Base-by-base conservation (phyloP, 805 yeast genomes). In the Groenewaldozyma tartarivorans region DNA sequence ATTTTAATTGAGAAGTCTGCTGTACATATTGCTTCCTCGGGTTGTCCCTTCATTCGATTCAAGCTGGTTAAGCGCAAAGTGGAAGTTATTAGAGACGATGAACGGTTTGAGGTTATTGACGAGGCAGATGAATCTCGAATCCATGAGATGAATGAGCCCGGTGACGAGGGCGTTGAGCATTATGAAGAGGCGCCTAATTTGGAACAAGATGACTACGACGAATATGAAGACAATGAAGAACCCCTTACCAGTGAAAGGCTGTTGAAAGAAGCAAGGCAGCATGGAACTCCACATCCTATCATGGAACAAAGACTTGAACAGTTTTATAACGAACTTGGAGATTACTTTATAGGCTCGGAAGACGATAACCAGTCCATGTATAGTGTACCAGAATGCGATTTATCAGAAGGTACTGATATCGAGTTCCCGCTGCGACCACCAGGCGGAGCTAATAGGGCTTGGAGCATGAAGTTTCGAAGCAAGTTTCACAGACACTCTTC, bases 11-110 rank as follows among this genome's bases (percentile, higher is more conserved):
- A 34, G 24, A 5, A 18, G 15, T 13, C 6, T 9, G n/a, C 16
- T 7, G 17, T 20, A 5, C 36, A 20, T 11, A 34, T 34, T 34
- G 22, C 36, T 20, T 34, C 36, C 19, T 13, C 26, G 19, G 36
- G 36, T 24, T 34, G 36, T 18, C 36, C 36, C 7, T 34, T 34
- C 19, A 18, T 34, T 20, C 36, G 36, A 9, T 24, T 24, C 29
- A 24, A 13, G 13, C 29, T 24, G 7, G 29, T 24, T 24, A 24
- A 24, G 11, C 7, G 13, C 7, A 24, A 24, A 13, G 13, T 24
- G 13, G 29, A 24, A 13, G 29, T 24, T 7, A 13, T 24, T 13
- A 24, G 13, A 24, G 29, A 24, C 13, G 29, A 24, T 13, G 29
- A 24, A 24, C 7, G 29, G 29, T 9, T 24, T 24, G 11, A 24